Base-by-base conservation (phyloP, 306 rosid species). In the Hippophae rhamnoides region DNA sequence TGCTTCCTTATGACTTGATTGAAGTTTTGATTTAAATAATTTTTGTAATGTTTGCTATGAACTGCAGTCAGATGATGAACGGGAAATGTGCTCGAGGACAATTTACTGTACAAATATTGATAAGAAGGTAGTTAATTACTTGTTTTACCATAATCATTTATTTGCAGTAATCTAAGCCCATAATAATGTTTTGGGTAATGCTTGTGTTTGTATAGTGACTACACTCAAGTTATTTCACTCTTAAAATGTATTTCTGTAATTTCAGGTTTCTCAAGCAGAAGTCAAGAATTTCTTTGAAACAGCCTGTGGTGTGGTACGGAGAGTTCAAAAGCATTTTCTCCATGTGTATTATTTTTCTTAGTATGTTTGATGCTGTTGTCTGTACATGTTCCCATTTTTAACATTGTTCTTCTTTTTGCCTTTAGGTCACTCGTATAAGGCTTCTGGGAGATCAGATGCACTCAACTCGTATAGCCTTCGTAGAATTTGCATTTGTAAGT, bases 101-200 rank as follows among this genome's bases (percentile, higher is more conserved):
- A 88, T 92, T 65, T 92, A 92, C 62, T 92, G 96, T 76, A 92
- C 98, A 79, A 92, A 92, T 81, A 92, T 92, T 46, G 96, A 92
- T 71, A 87, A 81, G 75, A 85, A 87, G 98, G 98, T 92, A 71
- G 12, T 14, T 38, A 43, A 9, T 49, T 57, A 44, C 26, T 4
- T 31, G 71, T 57, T 51, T 64, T 7, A 12, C 13, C 13, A 56
- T 13, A 52, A 52, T 43, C 38, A 31, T 31, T 31, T 31, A 31
- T 31, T 2, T 31, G 4, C 38, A 31, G 38, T 31, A 31, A 2
- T 31, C 38, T 31, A 31, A 31, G 38, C 38, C 38, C 38, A 31
- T 31, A 31, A 31, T 31, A 31, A 31, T 31, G 38, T 31, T 31
- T 31, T 31, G 5, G 38, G 38, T 31, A 31, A 31, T 31, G 38